Conservation (phyloP, 1,284 basidiomycete species). For the Xanthoconium separans region DNA sequence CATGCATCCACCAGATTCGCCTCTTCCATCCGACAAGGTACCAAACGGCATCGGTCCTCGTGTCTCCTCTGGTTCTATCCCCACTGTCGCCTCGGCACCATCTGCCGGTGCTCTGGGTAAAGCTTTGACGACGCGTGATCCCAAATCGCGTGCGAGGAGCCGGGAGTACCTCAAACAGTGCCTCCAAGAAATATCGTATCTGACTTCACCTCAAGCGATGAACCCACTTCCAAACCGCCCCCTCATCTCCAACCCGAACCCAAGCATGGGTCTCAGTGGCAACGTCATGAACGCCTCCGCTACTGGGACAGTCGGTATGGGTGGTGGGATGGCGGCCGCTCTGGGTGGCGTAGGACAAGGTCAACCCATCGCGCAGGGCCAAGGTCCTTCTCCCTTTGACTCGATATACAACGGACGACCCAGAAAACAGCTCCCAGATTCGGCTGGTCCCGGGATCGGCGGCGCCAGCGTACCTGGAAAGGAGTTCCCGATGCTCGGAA, state of each 20-base stretch:
- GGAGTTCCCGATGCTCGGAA: conserved; percentile 67
- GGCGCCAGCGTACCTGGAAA: conserved; percentile 42
- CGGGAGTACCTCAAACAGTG: conserved; percentile 99
- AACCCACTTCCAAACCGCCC: conserved; percentile 92
- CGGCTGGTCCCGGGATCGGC: conserved; percentile 21
- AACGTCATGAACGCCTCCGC: conserved; percentile 18
- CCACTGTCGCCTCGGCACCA: conserved; percentile 32
- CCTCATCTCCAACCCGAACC: conserved; percentile 61
- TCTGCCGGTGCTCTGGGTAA: conserved; percentile 54
- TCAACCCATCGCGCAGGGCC: conserved; percentile 18
- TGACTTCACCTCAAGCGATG: conserved; percentile 95
- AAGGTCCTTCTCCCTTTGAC: conserved; percentile 57
- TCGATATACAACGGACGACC: conserved; percentile 75
- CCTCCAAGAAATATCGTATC: conserved; percentile 95
- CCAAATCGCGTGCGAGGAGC: conserved; percentile 91
- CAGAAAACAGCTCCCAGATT: conserved; percentile 75
- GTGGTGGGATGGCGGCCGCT: conserved; percentile 11
- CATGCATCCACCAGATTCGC: conserved; percentile 54
- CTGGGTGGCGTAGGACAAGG: conserved; percentile 16
- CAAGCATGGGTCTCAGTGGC: conserved; percentile 31
- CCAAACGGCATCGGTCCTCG: conserved; percentile 56
- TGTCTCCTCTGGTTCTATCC: conserved; percentile 55
- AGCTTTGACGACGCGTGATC: conserved; percentile 78
- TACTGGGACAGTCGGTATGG: conserved; percentile 13
- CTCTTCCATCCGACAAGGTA: conserved; percentile 67